Evolutionary conservation across 441 rosid species (phyloP).

Genomic region (Croton setiger): DNA sequence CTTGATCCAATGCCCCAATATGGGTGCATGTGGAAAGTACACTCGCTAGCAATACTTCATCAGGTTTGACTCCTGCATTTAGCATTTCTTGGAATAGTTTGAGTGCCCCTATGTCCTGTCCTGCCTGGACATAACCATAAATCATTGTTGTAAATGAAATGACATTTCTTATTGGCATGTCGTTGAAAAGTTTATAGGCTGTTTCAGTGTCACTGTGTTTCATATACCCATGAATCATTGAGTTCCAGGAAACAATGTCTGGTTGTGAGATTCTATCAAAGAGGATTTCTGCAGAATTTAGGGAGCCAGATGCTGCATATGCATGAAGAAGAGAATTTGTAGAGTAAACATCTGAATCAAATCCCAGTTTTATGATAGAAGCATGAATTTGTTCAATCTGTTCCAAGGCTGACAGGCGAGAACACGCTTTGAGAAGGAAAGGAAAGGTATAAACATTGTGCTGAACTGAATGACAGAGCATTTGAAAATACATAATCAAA

Average conservation of each 20-base stretch:
- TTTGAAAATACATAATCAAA: constrained; percentile 39
- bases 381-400: constrained; percentile 50
- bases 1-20: constrained; percentile 64
- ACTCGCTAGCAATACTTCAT: constrained; percentile 55
- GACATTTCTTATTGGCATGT: constrained; percentile 49
- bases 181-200: constrained; percentile 53
- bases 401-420: constrained; percentile 38
- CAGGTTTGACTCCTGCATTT: constrained; percentile 46
- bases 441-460: constrained; percentile 72
- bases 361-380: constrained; percentile 43
- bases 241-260: constrained; percentile 53
- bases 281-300: constrained; percentile 40
- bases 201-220: constrained; percentile 34
- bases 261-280: constrained; percentile 47
- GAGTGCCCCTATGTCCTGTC: constrained; percentile 57
- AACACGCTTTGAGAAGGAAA: constrained; percentile 58
- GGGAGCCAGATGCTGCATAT: constrained; percentile 49
- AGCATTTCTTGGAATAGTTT: constrained; percentile 50
- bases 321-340: constrained; percentile 54
- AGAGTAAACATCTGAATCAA: constrained; percentile 46
- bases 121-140: constrained; percentile 62
- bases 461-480: constrained; percentile 37
- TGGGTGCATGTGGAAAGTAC: constrained; percentile 62
- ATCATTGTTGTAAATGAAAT: constrained; percentile 79
- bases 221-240: constrained; percentile 48